Conservation (phyloP, 768 basidiomycete genomes). For the Arthromyces matolae region DNA sequence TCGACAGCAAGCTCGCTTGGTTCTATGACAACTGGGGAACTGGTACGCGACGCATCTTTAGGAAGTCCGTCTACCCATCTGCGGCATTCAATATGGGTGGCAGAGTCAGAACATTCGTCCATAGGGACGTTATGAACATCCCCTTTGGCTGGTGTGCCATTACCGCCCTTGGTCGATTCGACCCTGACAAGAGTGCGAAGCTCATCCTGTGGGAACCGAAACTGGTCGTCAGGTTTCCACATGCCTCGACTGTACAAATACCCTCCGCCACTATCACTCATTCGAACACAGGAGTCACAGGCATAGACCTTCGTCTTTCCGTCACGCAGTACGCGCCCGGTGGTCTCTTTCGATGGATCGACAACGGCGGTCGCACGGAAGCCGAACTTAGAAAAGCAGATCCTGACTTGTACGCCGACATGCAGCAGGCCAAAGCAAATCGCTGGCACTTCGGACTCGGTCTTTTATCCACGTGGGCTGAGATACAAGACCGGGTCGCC, state of each 20-base stretch:
- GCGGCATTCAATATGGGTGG: conserved; percentile 29
- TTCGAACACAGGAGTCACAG: conserved; percentile 19
- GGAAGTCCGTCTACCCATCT: neutral
- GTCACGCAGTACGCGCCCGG: conserved; percentile 27
- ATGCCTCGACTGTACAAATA: conserved; percentile 26
- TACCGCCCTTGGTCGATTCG: conserved; percentile 26
- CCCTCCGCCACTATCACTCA: conserved; percentile 25
- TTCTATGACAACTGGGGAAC: neutral
- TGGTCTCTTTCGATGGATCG: conserved; percentile 23
- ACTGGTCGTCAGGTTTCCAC: conserved; percentile 10
- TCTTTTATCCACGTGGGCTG: too few relatives aligned
- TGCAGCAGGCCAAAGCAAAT: neutral
- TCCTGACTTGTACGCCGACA: neutral
- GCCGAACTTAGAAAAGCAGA: neutral
- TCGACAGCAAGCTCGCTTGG: neutral
- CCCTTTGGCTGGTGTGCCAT: conserved; percentile 30
- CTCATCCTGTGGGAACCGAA: conserved; percentile 25
- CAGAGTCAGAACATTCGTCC: conserved; percentile 10
- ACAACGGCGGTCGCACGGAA: conserved; percentile 18
- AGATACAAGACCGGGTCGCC: too few relatives aligned
- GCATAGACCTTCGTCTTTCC: conserved; percentile 18
- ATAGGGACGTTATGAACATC: conserved; percentile 28
- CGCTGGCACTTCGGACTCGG: neutral
- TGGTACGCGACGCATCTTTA: neutral
- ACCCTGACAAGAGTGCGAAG: conserved; percentile 27